phyloP scores from a whole-genome alignment of 768 basidiomycete genomes.

The Kwoniella pini region DNA sequence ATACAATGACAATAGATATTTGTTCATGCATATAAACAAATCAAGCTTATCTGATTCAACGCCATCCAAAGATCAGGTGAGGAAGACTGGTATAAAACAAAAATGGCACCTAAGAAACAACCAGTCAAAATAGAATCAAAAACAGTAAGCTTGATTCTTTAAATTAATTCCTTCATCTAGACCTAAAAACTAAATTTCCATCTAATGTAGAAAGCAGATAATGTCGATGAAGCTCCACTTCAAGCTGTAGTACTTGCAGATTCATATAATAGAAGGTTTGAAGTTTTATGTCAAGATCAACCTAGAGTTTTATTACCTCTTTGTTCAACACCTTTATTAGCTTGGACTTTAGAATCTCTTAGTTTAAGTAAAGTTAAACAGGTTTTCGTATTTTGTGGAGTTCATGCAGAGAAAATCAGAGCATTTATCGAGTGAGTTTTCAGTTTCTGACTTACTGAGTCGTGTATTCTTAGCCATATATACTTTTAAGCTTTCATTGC shows the following conservation, averaged over 20 bases:
- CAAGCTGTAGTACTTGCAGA: constrained; percentile 96
- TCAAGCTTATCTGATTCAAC: no score
- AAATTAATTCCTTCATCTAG: no score
- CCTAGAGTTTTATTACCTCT: constrained; percentile 90
- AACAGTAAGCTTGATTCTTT: constrained; percentile 25
- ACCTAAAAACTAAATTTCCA: constrained; percentile 1
- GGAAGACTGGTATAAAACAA: background rate
- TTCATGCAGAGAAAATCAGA: constrained; percentile 83
- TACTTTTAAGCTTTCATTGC: no score
- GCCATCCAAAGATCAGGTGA: no score
- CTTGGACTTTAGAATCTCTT: constrained; percentile 95
- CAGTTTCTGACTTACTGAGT: no score
- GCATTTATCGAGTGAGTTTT: constrained; percentile 74
- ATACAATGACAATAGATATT: no score
- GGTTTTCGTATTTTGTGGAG: constrained; percentile 91
- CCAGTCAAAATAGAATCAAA: constrained; percentile 29
- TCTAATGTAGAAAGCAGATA: constrained; percentile 37
- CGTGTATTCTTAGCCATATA: no score
- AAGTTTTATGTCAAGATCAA: constrained; percentile 81
- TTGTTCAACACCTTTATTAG: constrained; percentile 87
- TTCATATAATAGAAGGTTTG: constrained; percentile 90
- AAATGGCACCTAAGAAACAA: constrained; percentile 45
- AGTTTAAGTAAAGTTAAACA: constrained; percentile 94
- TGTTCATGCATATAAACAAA: no score
- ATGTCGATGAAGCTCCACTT: constrained; percentile 68